phyloP scores from a whole-genome alignment of 345 rosid species.

The Eucalyptus regnans region DNA sequence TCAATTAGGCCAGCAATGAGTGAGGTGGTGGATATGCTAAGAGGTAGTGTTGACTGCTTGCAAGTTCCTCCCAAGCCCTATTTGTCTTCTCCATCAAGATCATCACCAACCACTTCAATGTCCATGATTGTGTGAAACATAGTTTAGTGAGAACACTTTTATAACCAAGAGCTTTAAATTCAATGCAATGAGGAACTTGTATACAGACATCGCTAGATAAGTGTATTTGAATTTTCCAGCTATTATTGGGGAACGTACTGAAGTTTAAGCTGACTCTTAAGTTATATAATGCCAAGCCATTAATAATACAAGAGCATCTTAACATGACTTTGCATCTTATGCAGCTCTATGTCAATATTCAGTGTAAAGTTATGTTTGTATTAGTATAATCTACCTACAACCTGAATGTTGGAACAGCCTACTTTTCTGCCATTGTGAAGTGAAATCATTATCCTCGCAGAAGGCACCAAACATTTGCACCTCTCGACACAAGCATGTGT shows the following conservation, averaged over 20 bases:
- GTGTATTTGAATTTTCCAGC: accelerated
- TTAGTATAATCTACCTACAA: background rate
- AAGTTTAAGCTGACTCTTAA: background rate
- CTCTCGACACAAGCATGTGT: background rate
- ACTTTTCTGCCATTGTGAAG: background rate
- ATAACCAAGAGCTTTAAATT: background rate
- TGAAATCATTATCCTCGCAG: background rate
- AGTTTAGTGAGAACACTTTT: background rate
- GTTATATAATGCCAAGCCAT: background rate
- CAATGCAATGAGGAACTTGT: background rate
- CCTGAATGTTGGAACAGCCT: background rate
- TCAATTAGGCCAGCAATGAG: background rate
- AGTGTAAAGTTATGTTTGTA: background rate
- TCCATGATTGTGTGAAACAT: background rate
- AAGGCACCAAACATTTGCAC: background rate
- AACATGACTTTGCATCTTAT: background rate
- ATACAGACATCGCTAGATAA: accelerated
- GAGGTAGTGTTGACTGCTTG: background rate
- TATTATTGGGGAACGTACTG: background rate
- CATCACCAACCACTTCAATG: background rate
- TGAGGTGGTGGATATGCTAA: background rate
- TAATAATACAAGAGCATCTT: background rate
- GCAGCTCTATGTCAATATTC: background rate
- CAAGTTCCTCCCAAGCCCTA: background rate
- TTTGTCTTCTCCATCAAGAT: background rate